Evolutionary conservation across 805 yeast genomes (phyloP), one percentile per base, ranked within the genome.

Genomic region (Saccharomycopsis fermentans): DNA sequence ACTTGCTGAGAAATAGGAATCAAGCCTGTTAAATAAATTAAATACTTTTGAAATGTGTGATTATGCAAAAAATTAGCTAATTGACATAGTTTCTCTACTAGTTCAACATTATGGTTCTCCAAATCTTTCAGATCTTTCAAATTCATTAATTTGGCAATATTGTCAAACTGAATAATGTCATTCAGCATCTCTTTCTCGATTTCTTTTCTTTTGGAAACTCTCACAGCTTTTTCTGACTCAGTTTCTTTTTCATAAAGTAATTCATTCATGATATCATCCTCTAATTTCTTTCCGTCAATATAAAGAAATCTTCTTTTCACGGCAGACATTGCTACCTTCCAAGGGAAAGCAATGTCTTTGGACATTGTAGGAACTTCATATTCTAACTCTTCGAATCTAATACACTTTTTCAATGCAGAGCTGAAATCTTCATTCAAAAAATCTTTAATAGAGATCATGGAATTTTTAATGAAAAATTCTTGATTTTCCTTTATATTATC

Each of bases 261-360:
- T 26, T 43, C 50, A 52, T 67, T 68, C 16, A 65, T 63, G 5
- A 61, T 60, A 52, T 69, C 66, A 34, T 68, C 66, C 54, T 68
- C 73, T 12, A 65, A 66, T 12, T 76, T 68, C 58, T 74, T 73
- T 2, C 92, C 92, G 67, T 89, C 96, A 35, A 91, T 76, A 68
- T 90, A 92, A 75, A 90, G 70, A 68, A 78, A 94, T 62, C 97
- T 75, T 73, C 90, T 91, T 69, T 94, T 90, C 68, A 92, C 98
- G 8, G 97, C 94, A 8, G 99, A 98, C 54, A 86, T 80, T 0
- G 97, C 94, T 47, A 90, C 77, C 62, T 86, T 84, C 99, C 99
- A 94, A 6, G 96, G 96, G 54, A 70, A 74, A 9, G 68, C 56
- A 0, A 87, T 80, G 29, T 87, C 87, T 1, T 69, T 65, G 14